Percentiles rank a stretch among this genome's conserved stretches.
These are phyloP conservation scores for Aciculoconidium aculeatum DNA, from an alignment of 805 yeast species.

Conservation along the genomic window DNA sequence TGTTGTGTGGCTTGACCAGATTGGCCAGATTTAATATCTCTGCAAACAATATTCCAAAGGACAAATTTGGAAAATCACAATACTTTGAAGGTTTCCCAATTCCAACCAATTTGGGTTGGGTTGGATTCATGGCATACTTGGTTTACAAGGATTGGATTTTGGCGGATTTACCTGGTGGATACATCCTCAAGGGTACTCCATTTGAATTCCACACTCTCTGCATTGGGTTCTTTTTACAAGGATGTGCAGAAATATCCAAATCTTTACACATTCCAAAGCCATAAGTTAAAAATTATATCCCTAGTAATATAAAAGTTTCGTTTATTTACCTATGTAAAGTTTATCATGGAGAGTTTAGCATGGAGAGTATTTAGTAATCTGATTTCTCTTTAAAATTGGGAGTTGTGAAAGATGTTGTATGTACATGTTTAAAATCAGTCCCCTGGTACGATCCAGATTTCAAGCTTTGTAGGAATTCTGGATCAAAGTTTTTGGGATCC, in stretches of 20 bases:
- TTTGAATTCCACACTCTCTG: conserved; percentile 74
- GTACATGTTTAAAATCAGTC: conserved; percentile 17
- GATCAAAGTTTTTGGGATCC: conserved; percentile 32
- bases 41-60: conserved; percentile 89
- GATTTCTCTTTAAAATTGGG: conserved; percentile 8
- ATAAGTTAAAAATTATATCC: conserved; percentile 16
- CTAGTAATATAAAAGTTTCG: neutral
- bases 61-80: conserved; percentile 75
- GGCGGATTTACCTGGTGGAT: conserved; percentile 62
- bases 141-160: conserved; percentile 48
- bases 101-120: conserved; percentile 79
- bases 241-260: conserved; percentile 89
- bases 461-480: conserved; percentile 12
- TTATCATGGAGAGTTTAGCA: no score
- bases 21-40: conserved; percentile 95
- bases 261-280: conserved; percentile 89
- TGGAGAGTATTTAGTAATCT: no score
- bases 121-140: conserved; percentile 62
- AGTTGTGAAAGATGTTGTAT: conserved; percentile 11
- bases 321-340: no score
- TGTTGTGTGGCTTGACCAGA: conserved; percentile 88
- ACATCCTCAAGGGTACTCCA: conserved; percentile 45
- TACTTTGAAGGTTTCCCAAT: conserved; percentile 96
- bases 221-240: conserved; percentile 64
- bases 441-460: conserved; percentile 22